Evolutionary conservation across 2,329 filamentous ascomycete species (phyloP).

Genomic region (Sclerotinia subarctica): DNA sequence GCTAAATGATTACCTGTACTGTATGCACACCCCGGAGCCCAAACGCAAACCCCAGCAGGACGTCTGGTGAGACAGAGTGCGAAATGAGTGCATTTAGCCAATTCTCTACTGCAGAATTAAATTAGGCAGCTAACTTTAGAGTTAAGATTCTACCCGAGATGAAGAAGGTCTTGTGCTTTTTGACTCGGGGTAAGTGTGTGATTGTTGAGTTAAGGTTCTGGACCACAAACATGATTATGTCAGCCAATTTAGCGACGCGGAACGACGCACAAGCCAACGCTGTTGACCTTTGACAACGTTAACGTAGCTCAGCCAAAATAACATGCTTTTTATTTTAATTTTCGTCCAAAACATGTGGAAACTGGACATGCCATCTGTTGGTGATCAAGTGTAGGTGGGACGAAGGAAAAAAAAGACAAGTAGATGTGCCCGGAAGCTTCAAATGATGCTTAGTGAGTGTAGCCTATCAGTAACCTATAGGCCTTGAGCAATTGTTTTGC

Average conservation of each 20-base stretch:
- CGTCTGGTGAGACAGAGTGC: neutral
- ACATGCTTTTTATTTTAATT: neutral
- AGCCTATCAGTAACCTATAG: neutral
- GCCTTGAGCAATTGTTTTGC: neutral
- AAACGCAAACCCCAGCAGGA: neutral
- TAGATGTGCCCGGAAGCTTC: neutral
- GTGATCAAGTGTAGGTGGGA: neutral
- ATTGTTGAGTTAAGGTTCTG: slow-evolving; percentile 2
- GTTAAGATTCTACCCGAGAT: neutral
- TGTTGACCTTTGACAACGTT: neutral
- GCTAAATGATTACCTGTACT: neutral
- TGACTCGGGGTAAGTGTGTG: slow-evolving; percentile 9
- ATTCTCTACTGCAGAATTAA: neutral
- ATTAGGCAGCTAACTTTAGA: neutral
- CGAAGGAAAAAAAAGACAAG: neutral
- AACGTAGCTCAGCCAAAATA: neutral
- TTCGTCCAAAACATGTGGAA: neutral
- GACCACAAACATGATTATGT: slow-evolving; percentile 1
- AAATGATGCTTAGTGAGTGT: neutral
- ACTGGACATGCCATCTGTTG: neutral
- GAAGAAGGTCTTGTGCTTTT: neutral
- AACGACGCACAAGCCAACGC: neutral
- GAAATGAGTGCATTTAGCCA: slow-evolving; percentile 5
- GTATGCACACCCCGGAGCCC: neutral
- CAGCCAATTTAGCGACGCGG: neutral